Base-by-base conservation (phyloP, 306 rosid genomes). In the Dryas drummondii region DNA sequence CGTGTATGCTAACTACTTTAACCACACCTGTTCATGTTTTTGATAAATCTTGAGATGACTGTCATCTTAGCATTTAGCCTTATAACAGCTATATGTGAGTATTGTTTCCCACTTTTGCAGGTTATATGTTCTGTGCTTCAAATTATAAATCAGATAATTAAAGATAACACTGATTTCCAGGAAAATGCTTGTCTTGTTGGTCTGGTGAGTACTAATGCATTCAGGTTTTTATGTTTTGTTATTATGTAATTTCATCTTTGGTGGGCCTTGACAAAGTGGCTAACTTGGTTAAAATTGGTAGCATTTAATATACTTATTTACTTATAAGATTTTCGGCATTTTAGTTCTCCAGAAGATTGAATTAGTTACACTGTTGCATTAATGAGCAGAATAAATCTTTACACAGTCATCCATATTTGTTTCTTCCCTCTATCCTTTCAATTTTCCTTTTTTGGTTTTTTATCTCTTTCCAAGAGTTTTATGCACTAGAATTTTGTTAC, bases 151-250 rank as follows among this genome's bases (percentile, higher is more conserved):
- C 99, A 87, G 87, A 85, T 96, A 68, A 79, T 96, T 74, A 96
- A 83, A 71, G 98, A 92, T 84, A 96, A 90, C 76, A 79, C 87
- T 52, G 99, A 90, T 82, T 92, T 92, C 78, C 99, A 89, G 80
- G 99, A 92, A 85, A 96, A 92, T 67, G 99, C 99, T 3, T 92
- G 99, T 79, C 97, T 92, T 80, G 96, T 96, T 78, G 99, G 99
- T 82, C 80, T 96, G 91, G 99, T 96, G 82, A 88, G 97, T 86
- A 63, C 52, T 62, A 9, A 7, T 72, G 59, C 50, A 22, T 71
- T 71, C 75, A 70, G 53, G 42, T 74, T 79, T 46, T 78, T 80
- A 54, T 62, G 57, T 76, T 74, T 71, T 62, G 64, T 32, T 54
- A 68, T 44, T 17, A 10, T 74, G 61, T 56, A 52, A 69, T 66